Base-by-base conservation (phyloP, 495 filamentous ascomycete genomes). In the Haplographium delicatum region DNA sequence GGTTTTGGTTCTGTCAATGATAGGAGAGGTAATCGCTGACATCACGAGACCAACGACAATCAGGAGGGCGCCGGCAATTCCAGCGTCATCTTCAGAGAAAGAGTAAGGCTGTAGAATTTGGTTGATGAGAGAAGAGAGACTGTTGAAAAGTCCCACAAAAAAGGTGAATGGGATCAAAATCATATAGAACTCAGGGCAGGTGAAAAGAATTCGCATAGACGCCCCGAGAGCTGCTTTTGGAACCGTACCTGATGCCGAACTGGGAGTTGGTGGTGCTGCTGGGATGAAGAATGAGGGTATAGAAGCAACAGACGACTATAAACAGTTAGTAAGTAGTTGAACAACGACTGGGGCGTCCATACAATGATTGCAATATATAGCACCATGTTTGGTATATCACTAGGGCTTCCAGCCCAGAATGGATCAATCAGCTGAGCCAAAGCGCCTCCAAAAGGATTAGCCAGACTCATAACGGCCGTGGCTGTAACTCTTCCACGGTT, bases 81-180 rank as follows among this genome's bases (percentile, higher is more conserved):
- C 93, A 31, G 91, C 86, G 33, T 95, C 76, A 35, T 82, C 82
- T 63, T 91, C 85, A 45, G 68, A 76, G 75, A 83, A 95, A 54
- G 74, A 80, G 70, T 95, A 86, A 0, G 93, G 93, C 6, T 78
- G 67, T 48, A 97, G 78, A 65, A 97, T 86, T 62, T 95, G 90
- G 72, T 90, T 94, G 1, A 97, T 72, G 4, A 97, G 80, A 11
- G 88, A 86, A 40, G 91, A 94, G 59, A 89, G 68, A 64, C 83
- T 83, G 74, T 96, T 96, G 79, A 98, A 98, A 72, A 91, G 84
- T 35, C 83, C 88, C 53, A 96, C 87, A 69, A 91, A 96, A 62
- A 91, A 64, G 40, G 78, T 67, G 69, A 91, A 98, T 44, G 88
- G 81, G 52, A 88, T 52, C 30, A 87, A 64, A 61, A 94, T 68